Conservation (phyloP, 2,329 filamentous ascomycete species). For the Colletotrichum sp. region DNA sequence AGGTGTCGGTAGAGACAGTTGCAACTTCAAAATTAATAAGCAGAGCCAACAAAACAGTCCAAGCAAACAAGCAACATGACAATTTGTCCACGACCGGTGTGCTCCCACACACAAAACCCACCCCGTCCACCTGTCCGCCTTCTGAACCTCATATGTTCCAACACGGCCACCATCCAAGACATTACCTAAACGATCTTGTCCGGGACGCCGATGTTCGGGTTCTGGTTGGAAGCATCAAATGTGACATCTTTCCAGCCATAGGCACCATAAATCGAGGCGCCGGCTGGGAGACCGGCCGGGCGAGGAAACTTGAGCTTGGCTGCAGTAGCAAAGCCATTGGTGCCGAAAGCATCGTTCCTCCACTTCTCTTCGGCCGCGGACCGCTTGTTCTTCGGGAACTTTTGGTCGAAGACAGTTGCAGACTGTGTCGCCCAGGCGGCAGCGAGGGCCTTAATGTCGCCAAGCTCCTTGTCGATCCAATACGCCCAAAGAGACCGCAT, state of each 20-base stretch:
- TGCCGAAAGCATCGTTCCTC: background rate
- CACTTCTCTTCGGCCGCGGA: background rate
- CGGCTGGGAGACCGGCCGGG: background rate
- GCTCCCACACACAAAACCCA: background rate
- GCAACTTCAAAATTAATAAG: background rate
- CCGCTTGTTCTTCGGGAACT: background rate
- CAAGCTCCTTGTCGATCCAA: too few species aligned
- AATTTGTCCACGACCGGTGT: background rate
- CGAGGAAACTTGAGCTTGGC: background rate
- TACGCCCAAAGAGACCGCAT: too few species aligned
- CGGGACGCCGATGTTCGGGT: background rate
- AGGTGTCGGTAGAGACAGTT: background rate
- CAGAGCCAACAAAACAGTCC: background rate
- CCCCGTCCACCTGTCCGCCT: background rate
- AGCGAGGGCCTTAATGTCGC: background rate
- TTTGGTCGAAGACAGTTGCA: background rate
- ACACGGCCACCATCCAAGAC: background rate
- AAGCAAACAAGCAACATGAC: background rate
- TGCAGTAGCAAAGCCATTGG: background rate
- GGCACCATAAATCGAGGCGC: background rate
- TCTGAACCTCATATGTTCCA: background rate
- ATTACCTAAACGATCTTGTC: background rate
- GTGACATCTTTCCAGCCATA: background rate
- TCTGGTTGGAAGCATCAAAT: background rate
- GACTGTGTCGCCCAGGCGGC: background rate